phyloP scores from a whole-genome alignment of 2,329 filamentous ascomycete genomes.

The Thelonectria olida region DNA sequence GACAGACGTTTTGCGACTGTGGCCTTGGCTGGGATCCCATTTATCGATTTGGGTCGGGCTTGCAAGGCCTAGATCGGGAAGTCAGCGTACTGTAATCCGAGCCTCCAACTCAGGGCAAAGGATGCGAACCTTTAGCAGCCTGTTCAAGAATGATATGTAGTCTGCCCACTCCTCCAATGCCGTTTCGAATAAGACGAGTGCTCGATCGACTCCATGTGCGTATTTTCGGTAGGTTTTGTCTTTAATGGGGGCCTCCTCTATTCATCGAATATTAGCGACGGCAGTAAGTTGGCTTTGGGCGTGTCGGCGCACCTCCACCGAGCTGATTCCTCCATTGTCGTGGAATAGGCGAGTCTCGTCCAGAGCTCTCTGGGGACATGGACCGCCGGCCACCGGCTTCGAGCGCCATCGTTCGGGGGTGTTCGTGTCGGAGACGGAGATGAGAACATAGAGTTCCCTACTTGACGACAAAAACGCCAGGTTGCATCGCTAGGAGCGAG shows the following conservation, averaged over 20 bases:
- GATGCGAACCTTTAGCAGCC: conserved; percentile 79
- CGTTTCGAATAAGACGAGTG: conserved; percentile 89
- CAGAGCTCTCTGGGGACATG: conserved; percentile 83
- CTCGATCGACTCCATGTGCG: conserved; percentile 86
- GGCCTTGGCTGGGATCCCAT: conserved; percentile 81
- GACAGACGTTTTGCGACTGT: conserved; percentile 89
- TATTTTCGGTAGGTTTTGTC: conserved; percentile 86
- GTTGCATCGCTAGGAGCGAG: conserved; percentile 27
- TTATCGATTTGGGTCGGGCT: conserved; percentile 77
- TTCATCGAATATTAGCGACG: conserved; percentile 18
- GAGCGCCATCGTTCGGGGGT: conserved; percentile 65
- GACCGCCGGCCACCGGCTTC: conserved; percentile 68
- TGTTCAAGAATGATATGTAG: conserved; percentile 96
- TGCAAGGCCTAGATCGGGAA: conserved; percentile 77
- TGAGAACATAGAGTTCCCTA: conserved; percentile 36
- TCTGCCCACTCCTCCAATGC: conserved; percentile 98
- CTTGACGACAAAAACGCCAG: conserved; percentile 19
- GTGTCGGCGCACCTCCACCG: conserved; percentile 69
- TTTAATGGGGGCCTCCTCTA: conserved; percentile 65
- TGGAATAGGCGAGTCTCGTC: conserved; percentile 78
- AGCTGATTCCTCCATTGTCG: conserved; percentile 81
- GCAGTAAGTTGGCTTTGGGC: not conserved
- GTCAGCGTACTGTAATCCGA: not conserved
- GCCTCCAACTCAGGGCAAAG: not conserved
- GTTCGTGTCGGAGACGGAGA: conserved; percentile 23